Percentiles rank a stretch among this genome's conserved stretches.
phyloP scores from a whole-genome alignment of 2,329 filamentous ascomycete species.

The Conoideocrella luteorostrata region DNA sequence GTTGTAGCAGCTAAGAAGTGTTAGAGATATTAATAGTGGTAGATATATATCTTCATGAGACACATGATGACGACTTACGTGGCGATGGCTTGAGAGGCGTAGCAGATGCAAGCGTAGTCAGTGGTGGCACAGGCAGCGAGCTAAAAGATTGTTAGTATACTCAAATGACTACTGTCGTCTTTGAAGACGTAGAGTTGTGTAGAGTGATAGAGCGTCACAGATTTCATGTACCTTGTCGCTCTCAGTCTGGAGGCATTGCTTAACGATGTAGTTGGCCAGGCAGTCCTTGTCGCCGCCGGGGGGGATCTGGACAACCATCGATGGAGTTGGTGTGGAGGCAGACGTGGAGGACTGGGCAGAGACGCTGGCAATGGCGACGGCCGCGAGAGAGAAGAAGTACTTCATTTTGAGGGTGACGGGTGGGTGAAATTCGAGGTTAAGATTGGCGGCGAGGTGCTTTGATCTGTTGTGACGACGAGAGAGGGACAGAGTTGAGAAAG shows the following conservation, averaged over 20 bases:
- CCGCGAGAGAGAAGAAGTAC: slow-evolving; percentile 35
- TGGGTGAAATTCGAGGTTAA: no score
- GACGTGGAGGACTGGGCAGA: slow-evolving; percentile 20
- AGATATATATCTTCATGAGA: background rate
- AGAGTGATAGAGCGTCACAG: background rate
- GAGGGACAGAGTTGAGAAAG: no score
- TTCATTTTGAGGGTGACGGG: slow-evolving; percentile 43
- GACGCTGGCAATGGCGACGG: slow-evolving; percentile 29
- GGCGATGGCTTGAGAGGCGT: slow-evolving; percentile 35
- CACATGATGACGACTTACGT: slow-evolving; percentile 35
- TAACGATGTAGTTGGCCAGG: slow-evolving; percentile 41
- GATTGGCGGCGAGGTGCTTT: no score
- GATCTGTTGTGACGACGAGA: no score
- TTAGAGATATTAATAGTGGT: slow-evolving; percentile 8
- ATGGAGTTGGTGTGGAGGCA: background rate
- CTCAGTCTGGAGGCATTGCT: slow-evolving; percentile 35
- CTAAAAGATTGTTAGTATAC: slow-evolving; percentile 12
- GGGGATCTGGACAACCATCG: background rate
- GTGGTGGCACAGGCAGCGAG: slow-evolving; percentile 28
- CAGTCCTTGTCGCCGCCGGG: slow-evolving; percentile 22
- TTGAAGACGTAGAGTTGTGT: no score
- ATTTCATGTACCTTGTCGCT: slow-evolving; percentile 25
- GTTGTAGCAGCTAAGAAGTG: slow-evolving; percentile 41
- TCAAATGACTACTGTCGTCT: background rate
- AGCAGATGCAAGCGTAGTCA: slow-evolving; percentile 44